phyloP scores from a whole-genome alignment of 208 protist genomes.

The Leishmania martiniquensis region DNA sequence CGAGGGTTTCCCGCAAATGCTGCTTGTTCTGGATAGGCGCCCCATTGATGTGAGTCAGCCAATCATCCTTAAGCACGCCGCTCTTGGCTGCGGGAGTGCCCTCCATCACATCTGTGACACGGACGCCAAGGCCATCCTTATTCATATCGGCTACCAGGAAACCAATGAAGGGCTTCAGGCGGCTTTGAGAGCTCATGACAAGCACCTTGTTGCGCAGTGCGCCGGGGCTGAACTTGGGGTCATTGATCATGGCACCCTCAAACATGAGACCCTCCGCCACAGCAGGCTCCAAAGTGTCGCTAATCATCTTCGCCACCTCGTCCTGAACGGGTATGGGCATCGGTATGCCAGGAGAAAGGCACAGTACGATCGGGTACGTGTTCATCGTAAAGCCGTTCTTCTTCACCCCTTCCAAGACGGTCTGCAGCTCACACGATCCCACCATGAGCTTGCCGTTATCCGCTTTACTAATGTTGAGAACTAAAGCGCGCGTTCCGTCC shows the following conservation, averaged over 20 bases:
- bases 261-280: constrained; percentile 90
- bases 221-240: constrained; percentile 90
- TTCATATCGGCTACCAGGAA: constrained; percentile 90
- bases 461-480: constrained; percentile 62
- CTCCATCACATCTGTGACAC: constrained; percentile 84
- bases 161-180: constrained; percentile 85
- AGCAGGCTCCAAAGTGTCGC: constrained; percentile 46
- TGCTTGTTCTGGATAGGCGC: constrained; percentile 77
- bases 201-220: constrained; percentile 85
- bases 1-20: constrained; percentile 70
- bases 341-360: constrained; percentile 48
- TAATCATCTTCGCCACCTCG: constrained; percentile 62
- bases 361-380: constrained; percentile 86
- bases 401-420: constrained; percentile 73
- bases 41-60: constrained; percentile 88
- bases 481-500: constrained; percentile 41
- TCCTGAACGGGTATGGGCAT: constrained; percentile 62
- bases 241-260: constrained; percentile 84
- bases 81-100: constrained; percentile 82
- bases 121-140: constrained; percentile 87
- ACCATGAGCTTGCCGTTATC: constrained; percentile 55
- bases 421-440: constrained; percentile 58
- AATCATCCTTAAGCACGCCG: constrained; percentile 85
- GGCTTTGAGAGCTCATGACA: constrained; percentile 69
- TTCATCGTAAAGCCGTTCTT: constrained; percentile 70